These are phyloP conservation scores for Penicillium decumbens DNA, from an alignment of 2,329 filamentous ascomycete species.

Conservation along the genomic window DNA sequence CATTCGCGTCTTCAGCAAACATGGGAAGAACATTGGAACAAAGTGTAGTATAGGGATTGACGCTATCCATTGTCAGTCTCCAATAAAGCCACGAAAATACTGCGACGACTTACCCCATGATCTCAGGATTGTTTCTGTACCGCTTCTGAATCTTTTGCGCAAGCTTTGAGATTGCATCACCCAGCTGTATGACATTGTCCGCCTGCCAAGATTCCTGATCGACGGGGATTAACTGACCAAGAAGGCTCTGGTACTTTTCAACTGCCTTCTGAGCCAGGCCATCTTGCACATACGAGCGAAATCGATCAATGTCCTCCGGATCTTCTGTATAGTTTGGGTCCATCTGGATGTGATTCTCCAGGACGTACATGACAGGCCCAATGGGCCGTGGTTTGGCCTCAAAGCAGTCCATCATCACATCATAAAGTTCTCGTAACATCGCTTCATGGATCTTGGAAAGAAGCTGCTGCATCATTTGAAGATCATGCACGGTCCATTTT, in stretches of 20 bases:
- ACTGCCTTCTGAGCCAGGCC: slow-evolving; percentile 69
- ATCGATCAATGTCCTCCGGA: slow-evolving; percentile 66
- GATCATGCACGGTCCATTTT: slow-evolving; percentile 67
- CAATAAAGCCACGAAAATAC: slow-evolving; percentile 41
- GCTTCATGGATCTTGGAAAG: slow-evolving; percentile 73
- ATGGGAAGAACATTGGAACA: slow-evolving; percentile 80
- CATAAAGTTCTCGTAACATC: slow-evolving; percentile 79
- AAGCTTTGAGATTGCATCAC: slow-evolving; percentile 77
- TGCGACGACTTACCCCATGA: slow-evolving; percentile 63
- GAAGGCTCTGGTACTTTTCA: slow-evolving; percentile 71
- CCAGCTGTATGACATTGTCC: slow-evolving; percentile 81
- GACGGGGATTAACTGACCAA: slow-evolving; percentile 74
- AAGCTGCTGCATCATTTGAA: slow-evolving; percentile 67
- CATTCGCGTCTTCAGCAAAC: slow-evolving; percentile 83
- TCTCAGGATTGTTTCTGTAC: slow-evolving; percentile 79
- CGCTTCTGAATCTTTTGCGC: slow-evolving; percentile 88
- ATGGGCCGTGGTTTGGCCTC: slow-evolving; percentile 80
- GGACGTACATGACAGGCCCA: slow-evolving; percentile 70
- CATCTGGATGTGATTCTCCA: slow-evolving; percentile 75
- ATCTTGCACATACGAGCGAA: slow-evolving; percentile 65
- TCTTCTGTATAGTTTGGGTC: slow-evolving; percentile 72
- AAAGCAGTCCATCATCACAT: slow-evolving; percentile 81
- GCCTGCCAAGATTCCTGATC: slow-evolving; percentile 84
- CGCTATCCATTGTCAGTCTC: slow-evolving; percentile 42
- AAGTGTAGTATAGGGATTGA: slow-evolving; percentile 64